Base-by-base conservation (phyloP, 2,329 filamentous ascomycete species). In the Monilinia laxa region DNA sequence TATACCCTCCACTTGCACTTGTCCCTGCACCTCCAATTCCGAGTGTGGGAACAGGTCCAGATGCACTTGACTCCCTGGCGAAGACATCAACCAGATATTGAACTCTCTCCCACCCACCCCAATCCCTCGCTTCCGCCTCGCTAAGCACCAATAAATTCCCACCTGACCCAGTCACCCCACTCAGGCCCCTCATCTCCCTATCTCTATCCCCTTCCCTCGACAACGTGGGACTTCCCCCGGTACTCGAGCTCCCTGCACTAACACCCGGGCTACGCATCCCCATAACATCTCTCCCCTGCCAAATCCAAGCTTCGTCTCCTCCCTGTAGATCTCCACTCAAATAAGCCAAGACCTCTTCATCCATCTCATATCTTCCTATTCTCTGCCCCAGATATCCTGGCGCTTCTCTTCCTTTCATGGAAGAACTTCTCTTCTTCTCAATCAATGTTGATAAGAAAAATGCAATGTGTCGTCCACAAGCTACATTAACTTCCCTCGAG, bases 261-360 rank as follows among this genome's bases (percentile, higher is more conserved):
- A 64, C 67, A 65, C 16, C 68, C 60, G 55, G 64, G 52, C 73
- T 71, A 65, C 73, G 79, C 66, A 76, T 77, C 12, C 77, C 79
- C 3, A 76, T 81, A 11, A 9, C 40, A 72, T 90, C 88, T 47
- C 83, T 83, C 40, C 85, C 83, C 73, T 85, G 79, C 94, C 93
- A 97, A 4, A 93, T 85, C 94, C 94, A 98, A 16, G 89, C 88
- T 63, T 93, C 89, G 0, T 84, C 82, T n/a, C 85, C 87, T 1
- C 89, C 90, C 78, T 98, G 94, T 73, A 96, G 82, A 78, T 98
- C 95, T 0, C 89, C 91, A 40, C 91, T 94, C 0, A 91, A 87
- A 73, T 97, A 97, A 0, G 89, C 91, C 38, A 98, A 80, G 72
- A 98, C 84, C 76, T 97, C 94, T 75, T 98, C 93, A 73, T 99